phyloP scores from a whole-genome alignment of 192 early-diverging fungal species.

The Fimicolochytrium jonesii region DNA sequence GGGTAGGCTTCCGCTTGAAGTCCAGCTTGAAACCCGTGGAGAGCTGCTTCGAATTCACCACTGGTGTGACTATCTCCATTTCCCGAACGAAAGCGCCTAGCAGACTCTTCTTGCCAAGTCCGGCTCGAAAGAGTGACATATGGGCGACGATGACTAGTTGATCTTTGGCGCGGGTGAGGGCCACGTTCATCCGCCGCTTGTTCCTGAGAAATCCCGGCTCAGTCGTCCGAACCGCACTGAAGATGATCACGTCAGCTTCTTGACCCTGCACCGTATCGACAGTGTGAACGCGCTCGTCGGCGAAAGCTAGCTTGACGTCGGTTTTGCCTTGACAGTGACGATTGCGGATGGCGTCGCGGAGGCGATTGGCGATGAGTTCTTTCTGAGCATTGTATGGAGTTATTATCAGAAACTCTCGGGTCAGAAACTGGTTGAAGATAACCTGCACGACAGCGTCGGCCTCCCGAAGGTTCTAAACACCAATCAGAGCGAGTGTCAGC shows the following conservation, averaged over 20 bases:
- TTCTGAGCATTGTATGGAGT: slow-evolving; percentile 15
- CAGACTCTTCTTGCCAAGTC: slow-evolving; percentile 5
- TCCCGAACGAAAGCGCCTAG: slow-evolving; percentile 9
- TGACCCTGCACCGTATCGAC: slow-evolving; percentile 11
- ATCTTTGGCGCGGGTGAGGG: not conserved
- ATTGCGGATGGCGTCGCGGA: slow-evolving; percentile 11
- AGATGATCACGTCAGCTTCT: slow-evolving; percentile 1
- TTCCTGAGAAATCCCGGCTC: not conserved
- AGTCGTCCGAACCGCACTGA: not conserved
- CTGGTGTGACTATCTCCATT: not conserved
- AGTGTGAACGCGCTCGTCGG: not conserved
- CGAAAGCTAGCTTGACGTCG: not conserved
- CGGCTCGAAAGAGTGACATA: slow-evolving; percentile 10
- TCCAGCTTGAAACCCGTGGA: slow-evolving; percentile 4
- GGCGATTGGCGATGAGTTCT: slow-evolving; percentile 4
- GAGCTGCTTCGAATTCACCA: slow-evolving; percentile 10
- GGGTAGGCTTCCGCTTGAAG: not conserved
- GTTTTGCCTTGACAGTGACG: slow-evolving; percentile 17
- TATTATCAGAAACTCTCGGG: slow-evolving; percentile 11
- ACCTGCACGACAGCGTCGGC: slow-evolving; percentile 5
- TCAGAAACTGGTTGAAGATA: slow-evolving; percentile 15
- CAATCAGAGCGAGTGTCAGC: not conserved
- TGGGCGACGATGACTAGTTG: not conserved
- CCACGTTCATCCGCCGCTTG: slow-evolving; percentile 8
- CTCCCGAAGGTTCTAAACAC: slow-evolving; percentile 6